Conservation (phyloP, 345 rosid genomes). For the Murraya paniculata region DNA sequence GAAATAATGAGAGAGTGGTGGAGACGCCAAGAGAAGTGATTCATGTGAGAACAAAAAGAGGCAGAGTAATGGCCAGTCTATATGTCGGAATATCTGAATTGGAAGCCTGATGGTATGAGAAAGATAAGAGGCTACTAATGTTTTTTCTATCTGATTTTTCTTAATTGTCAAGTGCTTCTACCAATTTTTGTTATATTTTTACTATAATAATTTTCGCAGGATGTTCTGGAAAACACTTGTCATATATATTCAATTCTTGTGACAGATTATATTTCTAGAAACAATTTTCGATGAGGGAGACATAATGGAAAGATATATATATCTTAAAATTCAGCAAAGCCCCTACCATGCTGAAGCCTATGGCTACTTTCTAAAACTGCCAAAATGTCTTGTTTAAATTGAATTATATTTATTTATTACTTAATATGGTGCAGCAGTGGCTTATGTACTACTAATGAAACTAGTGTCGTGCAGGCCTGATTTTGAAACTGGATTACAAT, state of each 20-base stretch:
- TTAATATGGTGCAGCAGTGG: not conserved
- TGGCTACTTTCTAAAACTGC: conserved; percentile 26
- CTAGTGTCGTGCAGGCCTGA: conserved; percentile 60
- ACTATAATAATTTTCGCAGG: too few relatives aligned
- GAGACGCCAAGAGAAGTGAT: conserved; percentile 44
- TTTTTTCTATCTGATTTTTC: too few relatives aligned
- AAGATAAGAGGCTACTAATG: too few relatives aligned
- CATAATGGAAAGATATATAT: conserved; percentile 93
- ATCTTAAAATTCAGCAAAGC: conserved; percentile 97
- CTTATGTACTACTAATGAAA: conserved; percentile 10
- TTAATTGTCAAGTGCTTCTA: too few relatives aligned
- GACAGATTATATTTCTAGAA: conserved; percentile 95
- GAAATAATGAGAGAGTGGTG: conserved; percentile 9
- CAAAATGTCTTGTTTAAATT: conserved; percentile 12
- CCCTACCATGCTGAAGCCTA: conserved; percentile 98
- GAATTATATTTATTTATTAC: not conserved
- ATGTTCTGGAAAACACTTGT: not conserved
- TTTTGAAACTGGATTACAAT: conserved; percentile 73
- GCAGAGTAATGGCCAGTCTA: not conserved
- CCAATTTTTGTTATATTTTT: too few relatives aligned
- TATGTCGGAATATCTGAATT: too few relatives aligned
- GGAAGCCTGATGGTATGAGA: too few relatives aligned
- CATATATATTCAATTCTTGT: not conserved
- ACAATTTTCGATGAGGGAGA: conserved; percentile 87
- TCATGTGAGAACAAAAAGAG: conserved; percentile 70